These are phyloP conservation scores for Jamesozyma piceae DNA, from an alignment of 805 yeast species.

Conservation along the genomic window DNA sequence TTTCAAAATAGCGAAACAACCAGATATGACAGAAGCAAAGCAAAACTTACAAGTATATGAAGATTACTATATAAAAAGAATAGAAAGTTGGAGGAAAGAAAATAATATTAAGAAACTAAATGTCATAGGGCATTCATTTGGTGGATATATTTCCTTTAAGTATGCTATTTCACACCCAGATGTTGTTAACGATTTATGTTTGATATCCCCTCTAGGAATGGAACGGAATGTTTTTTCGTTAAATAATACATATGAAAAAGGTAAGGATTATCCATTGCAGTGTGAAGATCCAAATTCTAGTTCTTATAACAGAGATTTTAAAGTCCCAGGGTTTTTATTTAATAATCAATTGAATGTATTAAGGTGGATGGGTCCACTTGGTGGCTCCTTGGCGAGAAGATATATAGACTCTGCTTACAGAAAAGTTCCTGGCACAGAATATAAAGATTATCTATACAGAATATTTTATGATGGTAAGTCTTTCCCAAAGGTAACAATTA, in stretches of 20 bases:
- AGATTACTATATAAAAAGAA: constrained; percentile 44
- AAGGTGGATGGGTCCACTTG: constrained; percentile 37
- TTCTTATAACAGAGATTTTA: constrained; percentile 23
- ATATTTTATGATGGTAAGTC: constrained; percentile 11
- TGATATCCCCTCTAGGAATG: constrained; percentile 72
- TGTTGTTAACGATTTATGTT: constrained; percentile 42
- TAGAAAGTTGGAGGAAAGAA: constrained; percentile 55
- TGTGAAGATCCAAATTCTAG: constrained; percentile 37
- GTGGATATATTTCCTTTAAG: constrained; percentile 62
- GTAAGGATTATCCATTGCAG: constrained; percentile 21
- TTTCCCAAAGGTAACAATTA: constrained; percentile 14
- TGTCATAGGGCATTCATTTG: constrained; percentile 69
- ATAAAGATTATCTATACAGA: constrained; percentile 20
- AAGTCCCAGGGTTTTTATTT: constrained; percentile 27
- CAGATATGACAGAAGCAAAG: constrained; percentile 7
- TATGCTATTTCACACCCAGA: constrained; percentile 54
- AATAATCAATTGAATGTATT: constrained; percentile 39
- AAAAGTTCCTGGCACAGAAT: constrained; percentile 20
- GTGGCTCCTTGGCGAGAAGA: constrained; percentile 30
- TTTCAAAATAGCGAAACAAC: background rate
- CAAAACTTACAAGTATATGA: constrained; percentile 35
- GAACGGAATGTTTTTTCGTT: constrained; percentile 60
- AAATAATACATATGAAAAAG: constrained; percentile 20
- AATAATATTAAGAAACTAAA: constrained; percentile 45
- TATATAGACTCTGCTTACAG: constrained; percentile 27